These are phyloP conservation scores for Sporothrix humicola DNA, from an alignment of 2,329 filamentous ascomycete genomes.

Conservation along the genomic window DNA sequence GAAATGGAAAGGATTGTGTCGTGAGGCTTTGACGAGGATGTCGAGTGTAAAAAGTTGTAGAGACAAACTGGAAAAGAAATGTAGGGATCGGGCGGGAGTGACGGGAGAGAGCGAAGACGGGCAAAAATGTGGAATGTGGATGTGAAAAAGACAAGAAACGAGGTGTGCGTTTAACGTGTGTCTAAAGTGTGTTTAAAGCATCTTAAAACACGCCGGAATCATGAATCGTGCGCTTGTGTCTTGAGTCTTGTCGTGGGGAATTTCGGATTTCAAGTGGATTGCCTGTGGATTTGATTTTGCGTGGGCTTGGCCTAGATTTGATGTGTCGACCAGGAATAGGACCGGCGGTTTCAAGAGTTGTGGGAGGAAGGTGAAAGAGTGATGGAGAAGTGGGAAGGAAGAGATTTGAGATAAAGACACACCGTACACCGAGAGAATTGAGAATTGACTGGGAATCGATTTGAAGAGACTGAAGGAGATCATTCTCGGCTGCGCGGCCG, in stretches of 20 bases:
- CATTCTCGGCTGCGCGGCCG: conserved; percentile 18
- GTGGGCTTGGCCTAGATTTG: no score
- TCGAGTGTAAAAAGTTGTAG: neutral
- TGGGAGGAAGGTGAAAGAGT: neutral
- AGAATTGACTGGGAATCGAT: neutral
- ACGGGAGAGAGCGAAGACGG: neutral
- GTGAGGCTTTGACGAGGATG: no score
- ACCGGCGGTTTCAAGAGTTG: conserved; percentile 1
- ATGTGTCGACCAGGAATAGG: neutral
- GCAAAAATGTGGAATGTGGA: neutral
- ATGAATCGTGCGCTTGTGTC: neutral
- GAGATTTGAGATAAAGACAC: neutral
- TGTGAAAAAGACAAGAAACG: no score
- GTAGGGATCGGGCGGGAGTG: neutral
- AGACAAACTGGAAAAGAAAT: no score
- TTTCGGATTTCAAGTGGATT: no score
- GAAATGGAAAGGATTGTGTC: no score
- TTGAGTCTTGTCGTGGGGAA: no score
- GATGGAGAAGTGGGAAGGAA: neutral
- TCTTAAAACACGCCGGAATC: neutral
- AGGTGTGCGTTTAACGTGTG: neutral
- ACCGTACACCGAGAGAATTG: neutral
- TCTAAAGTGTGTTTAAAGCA: neutral
- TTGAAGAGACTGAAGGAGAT: neutral
- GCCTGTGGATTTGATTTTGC: no score